phyloP scores from a whole-genome alignment of 257 asterid genomes.

The Solanum bulbocastanum region DNA sequence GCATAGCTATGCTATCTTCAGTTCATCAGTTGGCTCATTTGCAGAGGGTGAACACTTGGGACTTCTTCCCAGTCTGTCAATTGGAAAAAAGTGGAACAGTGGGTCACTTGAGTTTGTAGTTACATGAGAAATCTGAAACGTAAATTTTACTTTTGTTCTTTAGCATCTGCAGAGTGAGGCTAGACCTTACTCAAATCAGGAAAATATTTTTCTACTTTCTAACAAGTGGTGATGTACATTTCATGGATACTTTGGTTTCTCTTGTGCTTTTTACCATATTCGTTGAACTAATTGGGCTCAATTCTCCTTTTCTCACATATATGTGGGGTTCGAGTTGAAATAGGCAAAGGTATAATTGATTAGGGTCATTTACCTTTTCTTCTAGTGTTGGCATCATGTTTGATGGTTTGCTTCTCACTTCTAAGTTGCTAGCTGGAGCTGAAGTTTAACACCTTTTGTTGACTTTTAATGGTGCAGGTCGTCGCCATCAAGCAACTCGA shows the following conservation, averaged over 20 bases:
- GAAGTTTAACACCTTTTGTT: background rate
- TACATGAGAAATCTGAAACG: background rate
- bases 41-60: background rate
- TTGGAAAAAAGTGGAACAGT: background rate
- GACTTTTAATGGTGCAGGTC: constrained; percentile 20
- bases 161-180: background rate
- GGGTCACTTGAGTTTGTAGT: background rate
- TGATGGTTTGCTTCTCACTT: background rate
- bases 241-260: background rate
- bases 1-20: background rate
- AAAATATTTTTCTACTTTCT: background rate
- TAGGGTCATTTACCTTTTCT: background rate
- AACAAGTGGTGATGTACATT: background rate
- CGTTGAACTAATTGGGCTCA: background rate
- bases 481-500: constrained; percentile 97
- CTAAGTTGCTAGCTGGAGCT: background rate
- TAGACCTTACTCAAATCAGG: background rate
- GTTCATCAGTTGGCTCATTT: background rate
- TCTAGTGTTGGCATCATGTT: background rate
- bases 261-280: background rate
- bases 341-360: background rate
- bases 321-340: background rate
- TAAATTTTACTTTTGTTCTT: background rate
- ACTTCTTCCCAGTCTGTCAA: background rate
- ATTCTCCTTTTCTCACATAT: background rate